Evolutionary conservation across 192 early-diverging fungal genomes (phyloP).

Genomic region (Gigaspora rosea): DNA sequence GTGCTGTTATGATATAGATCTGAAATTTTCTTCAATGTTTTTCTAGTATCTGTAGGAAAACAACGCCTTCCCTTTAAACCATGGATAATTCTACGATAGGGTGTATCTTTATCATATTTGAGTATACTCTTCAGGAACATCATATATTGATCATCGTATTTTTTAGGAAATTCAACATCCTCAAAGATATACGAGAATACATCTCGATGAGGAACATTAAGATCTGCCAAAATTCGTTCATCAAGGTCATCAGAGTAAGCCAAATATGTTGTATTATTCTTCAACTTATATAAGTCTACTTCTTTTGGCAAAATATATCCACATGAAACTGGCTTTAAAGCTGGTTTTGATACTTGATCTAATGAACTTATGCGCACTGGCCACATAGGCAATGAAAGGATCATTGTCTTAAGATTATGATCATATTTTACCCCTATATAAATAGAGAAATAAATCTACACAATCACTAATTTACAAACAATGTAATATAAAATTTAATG

Average conservation of each 20-base stretch:
- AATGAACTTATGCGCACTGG: neutral
- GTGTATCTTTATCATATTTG: no score
- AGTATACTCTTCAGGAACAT: neutral
- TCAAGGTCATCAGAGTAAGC: no score
- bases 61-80: no score
- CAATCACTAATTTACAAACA: neutral
- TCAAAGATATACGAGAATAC: neutral
- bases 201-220: neutral
- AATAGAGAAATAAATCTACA: neutral
- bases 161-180: neutral
- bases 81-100: no score
- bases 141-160: neutral
- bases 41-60: no score
- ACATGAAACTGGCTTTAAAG: neutral
- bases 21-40: no score
- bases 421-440: neutral
- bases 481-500: neutral
- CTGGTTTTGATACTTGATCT: neutral
- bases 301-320: neutral
- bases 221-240: neutral
- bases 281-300: neutral
- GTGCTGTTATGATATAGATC: neutral
- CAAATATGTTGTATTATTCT: neutral
- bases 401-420: neutral
- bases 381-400: neutral